Base-by-base conservation (phyloP, 1,139 yeast genomes). In the Diutina neorugosa region DNA sequence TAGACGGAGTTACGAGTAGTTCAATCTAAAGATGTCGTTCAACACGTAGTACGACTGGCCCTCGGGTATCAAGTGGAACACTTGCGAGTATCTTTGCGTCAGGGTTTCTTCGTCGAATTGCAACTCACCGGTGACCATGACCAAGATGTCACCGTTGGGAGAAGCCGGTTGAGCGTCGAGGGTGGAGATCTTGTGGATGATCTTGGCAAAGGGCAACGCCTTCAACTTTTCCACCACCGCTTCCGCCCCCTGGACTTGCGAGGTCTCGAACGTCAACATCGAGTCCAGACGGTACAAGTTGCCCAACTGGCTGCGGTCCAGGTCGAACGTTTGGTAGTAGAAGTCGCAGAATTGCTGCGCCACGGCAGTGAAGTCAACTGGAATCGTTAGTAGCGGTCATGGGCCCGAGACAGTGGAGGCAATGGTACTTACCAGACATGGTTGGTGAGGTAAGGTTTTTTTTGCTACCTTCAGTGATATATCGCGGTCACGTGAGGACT, bases 121-220 rank as follows among this genome's bases (percentile, higher is more conserved):
- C 61, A 93, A 80, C 69, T 89, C 96, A 59, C 99, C 99, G 54
- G 99, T 93, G 62, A 93, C 98, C 96, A 93, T 86, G 55, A 91
- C 98, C 64, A 93, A 78, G 56, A 93, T 96, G 66, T 91, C 98
- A 57, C 97, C 97, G 62, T 76, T 80, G 56, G 96, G 88, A 57
- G 96, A 86, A 46, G 94, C 96, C 52, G 98, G 98, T 74, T 93
- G 99, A 52, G 98, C 98, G 66, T 93, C 98, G 64, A 93, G 79
- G 52, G 98, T 91, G 55, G 95, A 83, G 65, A 93, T 85, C 73
- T 94, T 80, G 76, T 93, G 99, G 52, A 81, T 84, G 57, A 94
- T 97, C 73, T 89, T 89, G 68, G 80, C 85, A 78, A 93, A 93
- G 53, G 97, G 97, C 63, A 93, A 79, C 37, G 89, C 78, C 48